Base-by-base conservation (phyloP, 768 basidiomycete species). In the Favolaschia claudopus region DNA sequence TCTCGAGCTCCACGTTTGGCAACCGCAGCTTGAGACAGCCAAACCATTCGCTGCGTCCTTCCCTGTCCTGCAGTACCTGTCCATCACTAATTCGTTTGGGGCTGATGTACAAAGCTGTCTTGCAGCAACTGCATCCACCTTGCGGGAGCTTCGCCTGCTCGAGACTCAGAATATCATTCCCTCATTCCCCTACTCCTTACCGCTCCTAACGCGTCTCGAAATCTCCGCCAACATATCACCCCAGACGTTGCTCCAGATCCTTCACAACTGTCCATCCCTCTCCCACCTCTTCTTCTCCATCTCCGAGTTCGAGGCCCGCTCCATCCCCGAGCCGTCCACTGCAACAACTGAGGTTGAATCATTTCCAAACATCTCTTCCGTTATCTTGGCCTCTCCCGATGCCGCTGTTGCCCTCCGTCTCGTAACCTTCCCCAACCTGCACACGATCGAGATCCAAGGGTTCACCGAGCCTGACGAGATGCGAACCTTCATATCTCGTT, bases 101-200 rank as follows among this genome's bases (percentile, higher is more conserved):
- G 10, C 20, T 8, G 44, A 55, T 1, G 12, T 31, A 7, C 12
- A 4, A 2, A 14, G n/a, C n/a, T n/a, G 28, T 6, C 34, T 38
- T 31, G 8, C 39, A 7, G 1, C 19, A 4, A 3, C 14, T 9
- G 5, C 24, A 1, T 34, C 52, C 19, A 6, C 52, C 10, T 33
- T 55, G 4, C 53, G 53, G 13, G 53, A 22, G 15, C 53, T 55
- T 12, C 43, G 53, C 4, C 15, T 55, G n/a, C 27, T 37, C 24
- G 31, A 14, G n/a, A n/a, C n/a, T 24, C 4, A 33, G 9, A 9
- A n/a, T 13, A 28, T 37, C n/a, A n/a, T n/a, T n/a, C n/a, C n/a
- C 19, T 20, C 44, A 20, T 12, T 38, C 22, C 28, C 28, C 34
- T 19, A 25, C 17, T 38, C 36, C 22, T 36, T 55, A 33, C 33